Evolutionary conservation across 495 filamentous ascomycete species (phyloP), one percentile per base, ranked within the genome.

Genomic region (Penicillium egyptiacum): DNA sequence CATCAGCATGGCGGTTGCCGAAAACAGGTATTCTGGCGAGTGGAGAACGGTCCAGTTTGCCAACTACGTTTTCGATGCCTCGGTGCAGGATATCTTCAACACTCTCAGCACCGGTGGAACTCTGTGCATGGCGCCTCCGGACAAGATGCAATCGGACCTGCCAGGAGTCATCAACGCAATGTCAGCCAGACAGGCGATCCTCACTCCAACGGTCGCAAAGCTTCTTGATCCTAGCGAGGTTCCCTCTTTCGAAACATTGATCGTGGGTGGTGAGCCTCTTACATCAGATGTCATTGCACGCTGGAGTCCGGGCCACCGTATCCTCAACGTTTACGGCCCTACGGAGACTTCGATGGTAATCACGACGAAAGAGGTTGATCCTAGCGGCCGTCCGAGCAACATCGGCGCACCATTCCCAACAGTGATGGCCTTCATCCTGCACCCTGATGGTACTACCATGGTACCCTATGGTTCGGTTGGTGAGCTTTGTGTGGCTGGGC

Each of bases 401-500:
- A 73, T 73, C 42, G 72, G 69, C n/a, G 50, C 31, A 7, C 54
- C 54, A 17, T 40, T 57, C 40, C 56, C 49, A 50, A 60, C 58
- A 20, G 50, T 57, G 8, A 63, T 45, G 56, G 67, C 53, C 22
- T 57, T 57, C 51, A 62, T 59, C 28, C 43, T 69, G 41, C 42
- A 63, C 44, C 67, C 66, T 12, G 48, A 66, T 46, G 57, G 62
- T 45, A 54, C 68, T 39, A 74, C 25, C 49, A 57, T 79, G 5
- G 57, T 74, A 25, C 75, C 78, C 2, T 64, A 75, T 23, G 80
- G 79, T 9, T 63, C 66, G 1, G 65, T 76, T 14, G 80, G 79
- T 5, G 81, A 83, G 59, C 58, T 82, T 20, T 63, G 73, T 8
- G 63, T 83, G 11, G 69, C 68, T 28, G 81, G 81, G 1, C 75